Evolutionary conservation across 192 early-diverging fungal genomes (phyloP), one percentile per base, ranked within the genome.

Genomic region (Kickxella alabastrina): DNA sequence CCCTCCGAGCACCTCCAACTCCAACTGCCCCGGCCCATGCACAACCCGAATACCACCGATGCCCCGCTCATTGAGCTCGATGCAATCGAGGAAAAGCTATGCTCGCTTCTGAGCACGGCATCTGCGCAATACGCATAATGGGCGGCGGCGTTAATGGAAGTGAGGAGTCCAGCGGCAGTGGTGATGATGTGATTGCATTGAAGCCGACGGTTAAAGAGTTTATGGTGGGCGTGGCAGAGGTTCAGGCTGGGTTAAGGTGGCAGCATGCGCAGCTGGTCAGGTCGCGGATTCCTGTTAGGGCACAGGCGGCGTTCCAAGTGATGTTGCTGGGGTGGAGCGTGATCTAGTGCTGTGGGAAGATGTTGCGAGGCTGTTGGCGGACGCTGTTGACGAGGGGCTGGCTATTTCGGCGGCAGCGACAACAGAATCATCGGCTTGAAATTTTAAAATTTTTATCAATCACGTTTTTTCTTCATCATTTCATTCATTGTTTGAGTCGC

Each of bases 341-440:
- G 69, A 73, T 17, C 46, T 73, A 43, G 58, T 54, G 13, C 10
- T 38, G 6, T 73, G 69, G 69, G 57, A 62, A 2, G 62, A 65
- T 37, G 62, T 61, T 1, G 69, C 69, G 8, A 25, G 49, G n/a
- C 24, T 74, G 28, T 28, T 74, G 40, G 58, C 70, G 8, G 35
- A 36, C 0, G 63, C 59, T 4, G 23, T 74, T 3, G 46, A 51
- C 8, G 38, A 52, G 0, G 59, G 49, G n/a, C n/a, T n/a, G n/a
- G n/a, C n/a, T n/a, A n/a, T n/a, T n/a, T n/a, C n/a, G n/a, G n/a
- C n/a, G n/a, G n/a, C n/a, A n/a, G n/a, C n/a, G n/a, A n/a, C n/a
- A n/a, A n/a, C n/a, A n/a, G n/a, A n/a, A n/a, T n/a, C n/a, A n/a
- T n/a, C n/a, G n/a, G n/a, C n/a, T n/a, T n/a, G n/a, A n/a, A n/a